Conservation (phyloP, 2,329 filamentous ascomycete genomes). For the Exophiala aquamarina region DNA sequence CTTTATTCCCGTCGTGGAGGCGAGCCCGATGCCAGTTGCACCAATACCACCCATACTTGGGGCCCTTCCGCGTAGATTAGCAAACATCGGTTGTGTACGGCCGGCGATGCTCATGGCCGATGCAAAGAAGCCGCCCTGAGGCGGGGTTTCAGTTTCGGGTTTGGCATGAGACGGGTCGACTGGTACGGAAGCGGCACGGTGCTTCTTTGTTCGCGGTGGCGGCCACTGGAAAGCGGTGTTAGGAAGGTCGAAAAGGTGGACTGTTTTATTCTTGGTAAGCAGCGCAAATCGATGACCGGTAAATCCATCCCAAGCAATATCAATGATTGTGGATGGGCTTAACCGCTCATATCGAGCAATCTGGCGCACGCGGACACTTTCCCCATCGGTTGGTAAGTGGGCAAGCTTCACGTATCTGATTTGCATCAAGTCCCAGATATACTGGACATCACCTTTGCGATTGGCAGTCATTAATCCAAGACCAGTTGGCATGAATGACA, state of each 20-base stretch:
- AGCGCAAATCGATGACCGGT: constrained; percentile 81
- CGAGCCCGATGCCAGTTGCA: constrained; percentile 40
- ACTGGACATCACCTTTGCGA: constrained; percentile 50
- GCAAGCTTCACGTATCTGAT: constrained; percentile 42
- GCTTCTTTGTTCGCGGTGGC: constrained; percentile 52
- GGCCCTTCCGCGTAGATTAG: constrained; percentile 60
- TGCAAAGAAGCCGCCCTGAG: constrained; percentile 59
- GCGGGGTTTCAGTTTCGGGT: constrained; percentile 43
- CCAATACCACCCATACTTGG: constrained; percentile 47
- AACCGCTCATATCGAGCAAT: constrained; percentile 86
- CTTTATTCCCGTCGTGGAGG: constrained; percentile 47
- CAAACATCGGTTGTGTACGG: constrained; percentile 61
- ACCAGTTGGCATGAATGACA: constrained; percentile 49
- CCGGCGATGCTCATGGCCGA: constrained; percentile 69
- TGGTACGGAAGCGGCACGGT: constrained; percentile 40
- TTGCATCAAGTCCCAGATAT: constrained; percentile 53
- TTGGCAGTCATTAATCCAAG: constrained; percentile 49
- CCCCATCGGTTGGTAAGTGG: constrained; percentile 25
- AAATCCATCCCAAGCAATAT: constrained; percentile 82
- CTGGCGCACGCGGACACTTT: constrained; percentile 63
- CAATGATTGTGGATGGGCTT: constrained; percentile 86
- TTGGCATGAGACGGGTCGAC: constrained; percentile 34
- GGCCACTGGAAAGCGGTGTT: constrained; percentile 84
- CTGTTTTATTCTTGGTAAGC: constrained; percentile 90
- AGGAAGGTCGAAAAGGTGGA: constrained; percentile 88